Conservation (phyloP, 23 red algal genomes). For the Gracilaria domingensis region DNA sequence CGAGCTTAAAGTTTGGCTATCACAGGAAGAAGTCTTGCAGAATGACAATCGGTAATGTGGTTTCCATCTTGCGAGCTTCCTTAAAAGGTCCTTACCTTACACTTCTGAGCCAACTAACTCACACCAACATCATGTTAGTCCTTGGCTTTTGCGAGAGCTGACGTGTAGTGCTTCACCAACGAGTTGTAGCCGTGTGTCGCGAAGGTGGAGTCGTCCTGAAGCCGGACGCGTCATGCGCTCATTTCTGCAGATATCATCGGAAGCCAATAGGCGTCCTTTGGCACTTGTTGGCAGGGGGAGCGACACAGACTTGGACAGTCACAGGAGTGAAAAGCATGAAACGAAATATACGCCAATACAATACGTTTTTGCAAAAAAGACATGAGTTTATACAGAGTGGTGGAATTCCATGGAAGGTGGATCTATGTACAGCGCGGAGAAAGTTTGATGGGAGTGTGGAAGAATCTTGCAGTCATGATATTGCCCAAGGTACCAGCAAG, state of each 20-base stretch:
- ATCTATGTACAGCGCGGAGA: neutral
- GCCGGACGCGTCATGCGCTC: conserved; percentile 4
- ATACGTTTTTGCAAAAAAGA: neutral
- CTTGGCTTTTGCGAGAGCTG: neutral
- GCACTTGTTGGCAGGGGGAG: too few relatives aligned
- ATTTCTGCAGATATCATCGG: neutral
- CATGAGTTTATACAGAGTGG: neutral
- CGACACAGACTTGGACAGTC: neutral
- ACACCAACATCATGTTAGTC: too few relatives aligned
- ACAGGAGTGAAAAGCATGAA: neutral
- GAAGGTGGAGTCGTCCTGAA: neutral
- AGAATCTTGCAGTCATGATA: neutral
- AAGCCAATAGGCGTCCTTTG: neutral
- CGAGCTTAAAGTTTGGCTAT: too few relatives aligned
- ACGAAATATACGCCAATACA: neutral
- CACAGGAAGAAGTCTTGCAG: neutral
- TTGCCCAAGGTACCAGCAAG: neutral
- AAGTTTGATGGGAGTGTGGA: neutral
- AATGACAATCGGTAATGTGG: too few relatives aligned
- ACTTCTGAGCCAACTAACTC: too few relatives aligned
- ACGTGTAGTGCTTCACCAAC: neutral
- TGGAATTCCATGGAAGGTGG: neutral
- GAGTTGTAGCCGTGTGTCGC: neutral
- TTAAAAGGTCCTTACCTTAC: too few relatives aligned
- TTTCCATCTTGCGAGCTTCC: too few relatives aligned